A percentile compares a stretch with the other conserved stretches of the same genome.
Evolutionary conservation across 2,329 filamentous ascomycete species (phyloP).

Genomic region (Colletotrichum sp.): DNA sequence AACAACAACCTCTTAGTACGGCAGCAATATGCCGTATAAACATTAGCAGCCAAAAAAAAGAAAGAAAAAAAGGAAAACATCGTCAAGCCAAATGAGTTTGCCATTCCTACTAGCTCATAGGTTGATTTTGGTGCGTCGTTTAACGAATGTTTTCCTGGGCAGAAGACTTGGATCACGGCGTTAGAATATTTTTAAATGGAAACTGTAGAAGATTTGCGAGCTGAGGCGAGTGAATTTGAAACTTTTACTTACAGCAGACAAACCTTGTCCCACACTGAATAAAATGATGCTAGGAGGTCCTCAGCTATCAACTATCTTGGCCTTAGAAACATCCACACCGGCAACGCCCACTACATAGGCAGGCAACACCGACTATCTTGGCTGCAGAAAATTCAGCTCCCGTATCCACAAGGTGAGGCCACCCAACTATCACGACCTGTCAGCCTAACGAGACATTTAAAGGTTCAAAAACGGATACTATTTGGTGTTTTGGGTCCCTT

Average conservation of each 20-base stretch:
- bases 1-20: not conserved
- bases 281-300: not conserved
- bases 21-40: not conserved
- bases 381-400: not conserved
- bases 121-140: not conserved
- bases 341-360: not conserved
- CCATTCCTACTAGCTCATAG: not conserved
- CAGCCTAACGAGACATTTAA: not conserved
- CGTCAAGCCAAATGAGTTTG: fast-evolving
- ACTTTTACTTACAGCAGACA: fast-evolving
- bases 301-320: fast-evolving
- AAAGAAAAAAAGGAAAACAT: too few relatives aligned
- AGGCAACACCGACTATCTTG: not conserved
- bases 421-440: not conserved
- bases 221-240: fast-evolving
- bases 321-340: not conserved
- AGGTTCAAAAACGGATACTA: not conserved
- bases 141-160: not conserved
- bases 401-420: not conserved
- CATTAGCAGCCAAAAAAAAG: not conserved
- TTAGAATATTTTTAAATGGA: not conserved
- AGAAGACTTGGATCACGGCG: not conserved
- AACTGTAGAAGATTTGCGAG: not conserved
- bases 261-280: not conserved
- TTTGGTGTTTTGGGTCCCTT: not conserved